Base-by-base conservation (phyloP, 169 alveolate genomes). In the Fabrea salina region DNA sequence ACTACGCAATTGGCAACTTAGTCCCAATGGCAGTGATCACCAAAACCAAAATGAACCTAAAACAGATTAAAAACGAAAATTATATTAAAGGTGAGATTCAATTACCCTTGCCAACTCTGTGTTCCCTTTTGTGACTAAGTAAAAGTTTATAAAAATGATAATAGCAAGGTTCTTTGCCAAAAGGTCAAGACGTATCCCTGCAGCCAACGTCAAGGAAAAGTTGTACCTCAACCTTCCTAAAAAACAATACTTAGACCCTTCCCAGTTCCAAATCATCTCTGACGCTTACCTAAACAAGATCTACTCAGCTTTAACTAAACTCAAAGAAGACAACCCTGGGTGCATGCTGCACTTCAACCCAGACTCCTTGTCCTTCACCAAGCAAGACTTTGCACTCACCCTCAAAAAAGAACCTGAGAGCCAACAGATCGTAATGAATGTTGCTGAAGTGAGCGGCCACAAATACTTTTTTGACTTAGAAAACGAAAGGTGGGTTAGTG, bases 81-180 rank as follows among this genome's bases (percentile, higher is more conserved):
- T 64, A 64, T 64, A 64, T 64, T 32, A 64, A 64, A 41, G 75
- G 75, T 19, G 75, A 64, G 39, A 56, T 64, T 32, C 66, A 70
- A 50, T 50, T 70, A 6, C 79, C 79, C 25, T 35, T 49, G 22
- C 67, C 79, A 25, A 50, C 32, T 41, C 27, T 50, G 27, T 70
- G 79, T 37, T 13, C 54, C 19, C 7, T 61, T 6, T 7, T 61
- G 53, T 61, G n/a, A n/a, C n/a, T n/a, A n/a, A n/a, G n/a, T n/a
- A n/a, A n/a, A n/a, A n/a, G n/a, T n/a, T n/a, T n/a, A n/a, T n/a
- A n/a, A n/a, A n/a, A n/a, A n/a, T n/a, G n/a, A n/a, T n/a, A n/a
- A n/a, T 54, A 33, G 22, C 8, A 54, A 64, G 75, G 30, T 19
- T 32, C 35, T 40, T 64, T 33, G 49, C 56, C 35, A 64, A 32